A percentile compares a stretch with the other conserved stretches of the same genome.
These are phyloP conservation scores for Schwanniomyces pseudopolymorphus DNA, from an alignment of 805 yeast genomes.

Conservation along the genomic window DNA sequence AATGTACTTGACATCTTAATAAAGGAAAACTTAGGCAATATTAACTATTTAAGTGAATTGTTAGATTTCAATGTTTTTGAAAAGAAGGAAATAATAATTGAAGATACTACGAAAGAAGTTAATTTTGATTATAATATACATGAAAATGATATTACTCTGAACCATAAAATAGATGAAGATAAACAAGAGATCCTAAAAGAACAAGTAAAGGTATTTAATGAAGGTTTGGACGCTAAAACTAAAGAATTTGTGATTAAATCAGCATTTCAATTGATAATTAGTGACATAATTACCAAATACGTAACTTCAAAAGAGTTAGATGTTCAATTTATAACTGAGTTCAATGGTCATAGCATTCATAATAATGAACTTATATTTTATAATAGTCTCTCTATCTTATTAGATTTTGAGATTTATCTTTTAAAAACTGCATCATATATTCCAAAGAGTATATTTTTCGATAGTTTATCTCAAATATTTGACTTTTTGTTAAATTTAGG, in stretches of 20 bases:
- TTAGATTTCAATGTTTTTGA: conserved; percentile 1
- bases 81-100: conserved; percentile 1
- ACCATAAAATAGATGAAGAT: not conserved
- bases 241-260: conserved; percentile 18
- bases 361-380: conserved; percentile 8
- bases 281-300: not conserved
- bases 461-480: conserved; percentile 21
- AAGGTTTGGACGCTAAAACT: conserved; percentile 17
- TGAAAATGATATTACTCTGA: not conserved
- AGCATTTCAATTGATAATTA: conserved; percentile 19
- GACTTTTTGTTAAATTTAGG: conserved; percentile 21
- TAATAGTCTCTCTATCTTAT: conserved; percentile 17
- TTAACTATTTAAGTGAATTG: not conserved
- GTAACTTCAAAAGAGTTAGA: not conserved
- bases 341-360: conserved; percentile 2
- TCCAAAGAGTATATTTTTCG: conserved; percentile 25
- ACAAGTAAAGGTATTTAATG: conserved; percentile 21
- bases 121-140: conserved; percentile 2
- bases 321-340: not conserved
- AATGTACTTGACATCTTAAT: not conserved
- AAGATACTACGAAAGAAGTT: not conserved
- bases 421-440: conserved; percentile 11
- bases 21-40: not conserved
- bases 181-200: conserved; percentile 6
- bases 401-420: conserved; percentile 28